These are phyloP conservation scores for Ophiostoma australiae DNA, from an alignment of 2,329 filamentous ascomycete genomes.

Conservation along the genomic window DNA sequence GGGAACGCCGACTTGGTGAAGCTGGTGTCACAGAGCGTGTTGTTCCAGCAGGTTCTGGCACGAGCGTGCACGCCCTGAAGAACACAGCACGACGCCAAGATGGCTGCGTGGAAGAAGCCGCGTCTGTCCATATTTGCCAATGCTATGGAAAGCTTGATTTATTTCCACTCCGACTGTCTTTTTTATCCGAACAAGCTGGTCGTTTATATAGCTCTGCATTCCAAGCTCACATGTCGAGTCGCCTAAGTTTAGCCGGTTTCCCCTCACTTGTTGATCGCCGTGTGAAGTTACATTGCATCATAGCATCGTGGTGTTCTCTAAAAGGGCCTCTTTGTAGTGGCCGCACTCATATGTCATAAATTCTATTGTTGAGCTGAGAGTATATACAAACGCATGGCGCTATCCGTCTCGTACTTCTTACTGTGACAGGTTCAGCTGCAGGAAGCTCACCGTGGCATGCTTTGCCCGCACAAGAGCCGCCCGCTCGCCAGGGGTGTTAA, in stretches of 20 bases:
- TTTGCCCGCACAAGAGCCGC: slow-evolving; percentile 45
- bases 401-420: background rate
- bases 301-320: background rate
- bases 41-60: slow-evolving; percentile 28
- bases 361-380: slow-evolving; percentile 11
- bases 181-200: background rate
- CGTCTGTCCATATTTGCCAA: background rate
- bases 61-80: background rate
- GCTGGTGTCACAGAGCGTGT: slow-evolving; percentile 47
- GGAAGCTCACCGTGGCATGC: slow-evolving; percentile 45
- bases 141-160: background rate
- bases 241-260: background rate
- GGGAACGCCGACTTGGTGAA: slow-evolving; percentile 48
- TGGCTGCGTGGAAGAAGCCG: background rate
- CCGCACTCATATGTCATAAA: background rate
- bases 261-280: background rate
- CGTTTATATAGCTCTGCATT: background rate
- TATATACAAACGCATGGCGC: slow-evolving; percentile 34
- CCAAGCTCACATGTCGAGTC: background rate
- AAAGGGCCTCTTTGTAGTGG: background rate
- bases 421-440: slow-evolving; percentile 30
- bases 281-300: background rate
- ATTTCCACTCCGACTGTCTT: background rate
- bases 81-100: background rate
- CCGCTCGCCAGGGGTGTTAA: slow-evolving; percentile 37